Evolutionary conservation across 495 filamentous ascomycete species (phyloP), one percentile per base, ranked within the genome.

Genomic region (Neurospora intermedia): DNA sequence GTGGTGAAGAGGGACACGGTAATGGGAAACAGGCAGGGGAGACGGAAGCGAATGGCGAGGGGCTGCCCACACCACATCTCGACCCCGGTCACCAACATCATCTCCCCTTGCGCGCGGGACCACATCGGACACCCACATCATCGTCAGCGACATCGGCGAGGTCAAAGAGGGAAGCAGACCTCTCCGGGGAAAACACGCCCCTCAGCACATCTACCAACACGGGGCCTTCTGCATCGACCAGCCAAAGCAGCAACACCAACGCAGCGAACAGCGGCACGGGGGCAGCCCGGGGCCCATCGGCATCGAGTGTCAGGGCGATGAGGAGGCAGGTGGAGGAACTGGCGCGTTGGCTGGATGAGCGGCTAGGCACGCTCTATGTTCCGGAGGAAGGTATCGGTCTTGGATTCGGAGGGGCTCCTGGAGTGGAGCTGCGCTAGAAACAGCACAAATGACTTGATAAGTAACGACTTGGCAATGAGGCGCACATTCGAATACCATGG

Each of bases 241-340:
- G 72, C 39, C 69, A 71, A 35, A 73, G 66, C 31, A 82, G 80
- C 62, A 66, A 66, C 31, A 9, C 54, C 54, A 66, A 35, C 3
- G 27, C 54, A 0, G 54, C 9, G 9, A 66, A 66, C 54, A 35
- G 4, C 1, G 27, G 27, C 54, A 43, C 79, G 0, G 73, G 76
- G 8, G 76, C 77, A 0, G 75, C 77, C 15, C 66, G 71, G 10
- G 81, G 78, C 1, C 74, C 77, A 7, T 78, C 76, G 3, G 75
- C 78, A 23, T 75, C 78, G 0, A 78, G 74, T 20, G 83, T 81
- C 31, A 75, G 81, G 45, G 78, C 76, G 16, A 81, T 83, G 82
- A 75, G 84, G 40, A 76, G 85, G 43, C 83, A 85, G 41, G 85
- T 85, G 46, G 83, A 84, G 74, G 84, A 85, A 74, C 75, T 86